These are phyloP conservation scores for Hanseniaspora uvarum DNA, from an alignment of 1,139 yeast species.

Conservation along the genomic window DNA sequence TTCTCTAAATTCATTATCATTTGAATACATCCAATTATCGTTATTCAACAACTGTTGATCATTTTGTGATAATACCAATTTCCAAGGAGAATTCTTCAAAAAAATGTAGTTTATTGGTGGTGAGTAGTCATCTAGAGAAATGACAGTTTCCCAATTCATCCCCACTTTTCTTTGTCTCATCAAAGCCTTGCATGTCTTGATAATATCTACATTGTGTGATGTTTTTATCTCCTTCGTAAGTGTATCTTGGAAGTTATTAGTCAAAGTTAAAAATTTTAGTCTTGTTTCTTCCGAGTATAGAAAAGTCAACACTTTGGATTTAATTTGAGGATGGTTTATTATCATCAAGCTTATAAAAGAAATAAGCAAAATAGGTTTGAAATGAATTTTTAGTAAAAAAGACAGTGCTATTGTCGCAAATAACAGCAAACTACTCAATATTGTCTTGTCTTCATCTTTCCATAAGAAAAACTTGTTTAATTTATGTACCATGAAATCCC, in stretches of 20 bases:
- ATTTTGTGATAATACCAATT: background rate
- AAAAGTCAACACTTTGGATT: background rate
- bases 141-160: slow-evolving; percentile 9
- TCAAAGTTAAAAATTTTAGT: slow-evolving; percentile 2
- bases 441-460: slow-evolving; percentile 7
- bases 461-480: slow-evolving; percentile 5
- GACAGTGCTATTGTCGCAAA: background rate
- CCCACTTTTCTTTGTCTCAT: slow-evolving; percentile 6
- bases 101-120: slow-evolving; percentile 13
- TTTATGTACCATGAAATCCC: slow-evolving; percentile 40
- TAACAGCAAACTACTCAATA: background rate
- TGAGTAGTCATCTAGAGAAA: slow-evolving; percentile 7
- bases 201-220: background rate
- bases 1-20: background rate
- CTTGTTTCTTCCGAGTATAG: slow-evolving; percentile 13
- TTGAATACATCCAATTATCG: slow-evolving; percentile 10
- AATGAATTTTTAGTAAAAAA: background rate
- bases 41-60: background rate
- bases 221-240: background rate
- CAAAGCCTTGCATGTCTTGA: slow-evolving; percentile 12
- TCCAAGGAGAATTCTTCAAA: background rate
- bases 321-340: slow-evolving; percentile 5
- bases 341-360: background rate
- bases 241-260: background rate
- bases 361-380: background rate